Evolutionary conservation across 805 yeast species (phyloP).

Genomic region (Zygosaccharomyces kombuchaensis): DNA sequence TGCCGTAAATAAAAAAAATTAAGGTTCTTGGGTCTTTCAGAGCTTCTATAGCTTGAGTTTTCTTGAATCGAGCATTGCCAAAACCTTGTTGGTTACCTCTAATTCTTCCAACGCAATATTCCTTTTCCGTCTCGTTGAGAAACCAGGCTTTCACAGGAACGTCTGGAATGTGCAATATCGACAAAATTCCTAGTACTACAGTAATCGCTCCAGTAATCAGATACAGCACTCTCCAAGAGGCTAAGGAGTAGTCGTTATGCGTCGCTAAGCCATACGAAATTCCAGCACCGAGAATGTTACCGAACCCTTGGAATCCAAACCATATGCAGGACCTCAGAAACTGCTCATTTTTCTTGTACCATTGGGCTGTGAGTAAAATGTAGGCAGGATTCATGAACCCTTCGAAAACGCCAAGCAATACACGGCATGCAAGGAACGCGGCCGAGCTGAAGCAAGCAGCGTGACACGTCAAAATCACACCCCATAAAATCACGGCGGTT

Average conservation of each 20-base stretch:
- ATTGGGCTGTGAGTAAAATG: slow-evolving; percentile 44
- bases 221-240: slow-evolving; percentile 50
- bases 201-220: slow-evolving; percentile 52
- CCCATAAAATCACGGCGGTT: slow-evolving; percentile 36
- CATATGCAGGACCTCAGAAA: slow-evolving; percentile 39
- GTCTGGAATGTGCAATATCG: slow-evolving; percentile 44
- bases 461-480: slow-evolving; percentile 33
- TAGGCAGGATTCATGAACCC: slow-evolving; percentile 44
- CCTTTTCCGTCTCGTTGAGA: slow-evolving; percentile 38
- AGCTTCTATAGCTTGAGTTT: slow-evolving; percentile 43
- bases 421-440: slow-evolving; percentile 24
- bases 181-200: slow-evolving; percentile 40
- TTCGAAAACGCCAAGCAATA: slow-evolving; percentile 42
- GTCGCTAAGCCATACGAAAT: slow-evolving; percentile 45
- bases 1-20: slow-evolving; percentile 34
- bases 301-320: slow-evolving; percentile 43
- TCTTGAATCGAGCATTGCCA: slow-evolving; percentile 43
- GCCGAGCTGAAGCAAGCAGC: slow-evolving; percentile 27
- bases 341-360: slow-evolving; percentile 41
- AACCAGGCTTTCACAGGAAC: slow-evolving; percentile 41
- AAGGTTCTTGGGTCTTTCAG: slow-evolving; percentile 40
- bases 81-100: slow-evolving; percentile 45
- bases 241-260: slow-evolving; percentile 29
- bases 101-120: slow-evolving; percentile 40
- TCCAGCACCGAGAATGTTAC: slow-evolving; percentile 43